Evolutionary conservation across 257 asterid genomes (phyloP), one percentile per base, ranked within the genome.

Genomic region (Forsythia viridissima): DNA sequence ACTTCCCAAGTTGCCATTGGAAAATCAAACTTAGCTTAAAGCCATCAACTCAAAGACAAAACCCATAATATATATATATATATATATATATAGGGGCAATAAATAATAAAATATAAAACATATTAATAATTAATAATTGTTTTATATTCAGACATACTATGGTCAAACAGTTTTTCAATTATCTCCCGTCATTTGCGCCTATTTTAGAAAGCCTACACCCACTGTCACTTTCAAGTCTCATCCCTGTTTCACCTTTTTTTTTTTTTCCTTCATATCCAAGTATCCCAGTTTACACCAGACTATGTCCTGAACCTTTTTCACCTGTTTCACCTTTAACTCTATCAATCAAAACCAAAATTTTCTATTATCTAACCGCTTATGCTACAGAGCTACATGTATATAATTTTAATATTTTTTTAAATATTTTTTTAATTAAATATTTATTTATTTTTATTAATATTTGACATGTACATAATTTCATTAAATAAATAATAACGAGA

Each of bases 111-210:
- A 6, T n/a, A 7, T 57, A 18, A 0, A 57, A n/a, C 30, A 0
- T 57, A 20, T 43, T 43, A 43, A 43, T 43, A 43, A 43, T 43
- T 43, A 43, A 43, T 43, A 43, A 43, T 4, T 43, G 51, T 43
- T 43, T 43, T 5, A 2, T 43, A 43, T 13, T 51, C 16, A 12
- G 16, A 7, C 16, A 51, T 11, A 42, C 52, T 70, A 8, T 41
- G 43, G 37, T 66, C 20, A 65, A 76, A 34, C 73, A 63, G 59
- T 8, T 2, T 61, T 57, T 42, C 20, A 72, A 75, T 77, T 59
- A 44, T 79, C 75, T 76, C 71, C 90, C 90, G 87, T 70, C 81
- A 86, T 83, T 83, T 80, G 84, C 88, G 92, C 84, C 79, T 30
- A 48, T 42, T 4, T 8, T 24, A 3, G 69, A 63, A 70, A 67